Base-by-base conservation (phyloP, 1,139 yeast species). In the Hemisphaericaspora subhashii region DNA sequence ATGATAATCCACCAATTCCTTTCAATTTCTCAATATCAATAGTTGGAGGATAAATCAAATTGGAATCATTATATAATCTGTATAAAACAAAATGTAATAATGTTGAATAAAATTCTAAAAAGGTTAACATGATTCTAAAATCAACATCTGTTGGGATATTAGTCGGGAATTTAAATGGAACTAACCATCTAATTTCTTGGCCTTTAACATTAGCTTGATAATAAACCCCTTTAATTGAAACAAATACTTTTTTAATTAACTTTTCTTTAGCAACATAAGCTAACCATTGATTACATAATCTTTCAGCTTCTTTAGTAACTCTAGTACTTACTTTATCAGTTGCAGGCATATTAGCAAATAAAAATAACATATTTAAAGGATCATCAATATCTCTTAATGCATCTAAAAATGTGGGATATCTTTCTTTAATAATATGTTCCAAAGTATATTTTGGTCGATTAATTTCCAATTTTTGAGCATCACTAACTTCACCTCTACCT, bases 161-260 rank as follows among this genome's bases (percentile, higher is more conserved):
- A 60, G 92, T 95, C 16, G 98, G 96, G 70, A 90, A 92, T 63
- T 89, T 90, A 76, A 84, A 92, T 20, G 99, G 99, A 36, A 88
- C 95, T 47, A 92, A 77, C 98, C 98, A 92, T 68, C 94, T 80
- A 37, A 92, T 75, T 51, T 87, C 96, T 63, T 90, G 96, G 45
- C 98, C 98, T 60, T 78, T 82, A 34, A 92, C 82, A 46, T 64
- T 79, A 28, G 97, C 98, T 62, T 90, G 90, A 60, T 92, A 94
- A 66, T 92, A 92, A 17, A 90, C 95, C 67, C 99, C 99, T 65
- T 94, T 92, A 59, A 92, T 92, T 39, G 96, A 86, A 26, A 92
- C 97, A 66, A 92, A 92, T 8, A 90, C 96, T 62, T 92, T 92
- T 53, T 83, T 81, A 50, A 92, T 69, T 21, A 83, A 69, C 55